A percentile compares a stretch with the other conserved stretches of the same genome.
Evolutionary conservation across 495 filamentous ascomycete genomes (phyloP).

Genomic region (Paragyromitra xinjiangensis): DNA sequence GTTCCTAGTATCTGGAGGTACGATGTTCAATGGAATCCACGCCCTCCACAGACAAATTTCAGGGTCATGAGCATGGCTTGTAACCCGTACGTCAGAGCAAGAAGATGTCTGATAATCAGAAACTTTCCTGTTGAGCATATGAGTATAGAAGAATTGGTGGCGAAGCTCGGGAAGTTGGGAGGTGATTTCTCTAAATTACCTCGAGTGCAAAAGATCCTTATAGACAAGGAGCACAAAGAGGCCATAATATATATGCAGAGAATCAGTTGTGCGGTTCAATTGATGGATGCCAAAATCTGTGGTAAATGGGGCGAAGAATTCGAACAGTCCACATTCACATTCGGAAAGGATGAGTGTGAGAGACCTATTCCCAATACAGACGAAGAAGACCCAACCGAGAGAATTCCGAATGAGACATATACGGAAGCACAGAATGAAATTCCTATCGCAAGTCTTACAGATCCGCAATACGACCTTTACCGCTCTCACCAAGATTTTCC

Average conservation of each 20-base stretch:
- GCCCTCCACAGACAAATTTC: background rate
- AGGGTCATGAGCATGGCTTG: conserved; percentile 1
- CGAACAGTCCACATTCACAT: background rate
- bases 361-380: background rate
- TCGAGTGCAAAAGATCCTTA: background rate
- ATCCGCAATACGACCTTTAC: conserved; percentile 3
- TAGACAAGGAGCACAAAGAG: background rate
- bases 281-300: conserved; percentile 21
- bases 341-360: conserved; percentile 19
- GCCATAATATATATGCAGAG: conserved; percentile 13
- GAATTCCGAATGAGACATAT: background rate
- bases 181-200: background rate
- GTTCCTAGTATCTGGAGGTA: conserved; percentile 9
- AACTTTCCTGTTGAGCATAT: background rate
- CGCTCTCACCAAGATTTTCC: background rate
- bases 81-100: conserved; percentile 3
- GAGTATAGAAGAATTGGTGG: background rate
- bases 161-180: background rate
- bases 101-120: conserved; percentile 21
- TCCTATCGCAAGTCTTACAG: background rate
- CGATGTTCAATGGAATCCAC: conserved; percentile 16
- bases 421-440: background rate
- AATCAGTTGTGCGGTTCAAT: conserved; percentile 15
- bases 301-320: conserved; percentile 21
- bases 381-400: background rate